Base-by-base conservation (phyloP, 768 basidiomycete genomes). In the Coprinellus micaceus region DNA sequence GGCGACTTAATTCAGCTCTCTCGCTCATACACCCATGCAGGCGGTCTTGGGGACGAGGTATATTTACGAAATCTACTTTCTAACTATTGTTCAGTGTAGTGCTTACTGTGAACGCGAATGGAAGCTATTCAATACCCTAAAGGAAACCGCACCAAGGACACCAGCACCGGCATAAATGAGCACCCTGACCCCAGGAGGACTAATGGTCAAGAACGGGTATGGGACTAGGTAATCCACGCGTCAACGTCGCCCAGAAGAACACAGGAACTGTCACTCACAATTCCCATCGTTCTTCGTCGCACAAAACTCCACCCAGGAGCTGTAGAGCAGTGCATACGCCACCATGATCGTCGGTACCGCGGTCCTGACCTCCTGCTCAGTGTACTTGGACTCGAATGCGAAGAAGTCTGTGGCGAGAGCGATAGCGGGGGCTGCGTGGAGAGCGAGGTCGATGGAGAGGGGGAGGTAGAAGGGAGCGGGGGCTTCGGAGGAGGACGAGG, bases 181-280 rank as follows among this genome's bases (percentile, higher is more conserved):
- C 12, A 85, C 59, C 13, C 90, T 79, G 28, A 75, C 69, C 7
- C 64, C 60, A 19, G 84, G 71, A 0, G 82, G 71, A 64, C 78
- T 85, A 17, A 84, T 61, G 0, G 84, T 89, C 56, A 94, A 74
- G 73, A 94, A 93, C 0, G 91, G 91, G 69, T 94, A 93, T 25
- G 91, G 89, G 72, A 91, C 88, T 89, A 54, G 4, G 50, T 48
- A 47, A 15, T 19, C 21, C 36, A 29, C 51, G 63, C 15, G 49
- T 40, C 37, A 26, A 39, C 12, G 39, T 21, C 21, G 44, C 26
- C n/a, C 25, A 28, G 48, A 21, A 25, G 13, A 44, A n/a, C 10
- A 55, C 10, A 13, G 44, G 50, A 50, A 25, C n/a, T 41, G 7
- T 17, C n/a, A 78, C 84, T 70, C 59, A 89, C 86, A 90, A 2